Evolutionary conservation across 1,139 yeast genomes (phyloP), one percentile per base, ranked within the genome.

Genomic region (Saccharomycopsis phalli): DNA sequence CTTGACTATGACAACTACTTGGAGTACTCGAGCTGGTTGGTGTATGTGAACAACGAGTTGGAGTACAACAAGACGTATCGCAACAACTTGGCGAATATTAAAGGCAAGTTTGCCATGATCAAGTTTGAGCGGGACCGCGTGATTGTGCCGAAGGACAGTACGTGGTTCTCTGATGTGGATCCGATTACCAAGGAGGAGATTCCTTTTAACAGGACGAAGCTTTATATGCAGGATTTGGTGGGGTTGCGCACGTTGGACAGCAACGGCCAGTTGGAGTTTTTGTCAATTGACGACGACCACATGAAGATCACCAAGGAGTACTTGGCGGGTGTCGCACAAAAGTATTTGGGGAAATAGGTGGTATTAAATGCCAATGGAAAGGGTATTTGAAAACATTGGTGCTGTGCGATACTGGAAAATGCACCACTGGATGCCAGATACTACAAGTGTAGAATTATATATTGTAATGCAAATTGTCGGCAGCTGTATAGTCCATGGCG

Each of bases 101-200:
- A 74, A 20, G 45, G 45, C 8, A 66, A 63, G 37, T 59, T 83
- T 32, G 82, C 80, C 0, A 59, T 83, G 66, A 61, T 81, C 2
- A 60, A 65, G 57, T 83, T 83, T 50, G 58, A 60, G 1, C 60
- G 72, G 39, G 94, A 83, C 55, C 69, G 70, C 14, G 79, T 82
- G 1, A 62, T 83, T 11, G 76, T 77, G 1, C 94, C 94, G 1
- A 78, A 75, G 53, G 81, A 79, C 43, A 74, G 81, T 45, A 76
- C 88, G 0, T 72, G 74, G 71, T 79, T 81, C 52, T 68, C 61
- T 37, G 91, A 81, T 50, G 51, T 54, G 0, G 33, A 40, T 6
- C 26, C 27, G n/a, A 37, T 16, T 14, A 28, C 19, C 14, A 18
- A n/a, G 16, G 19, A 10, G 11, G 45, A 62, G 0, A 60, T 76